These are phyloP conservation scores for Pythium phragmitis DNA, from an alignment of 352 stramenopile species.

Conservation along the genomic window DNA sequence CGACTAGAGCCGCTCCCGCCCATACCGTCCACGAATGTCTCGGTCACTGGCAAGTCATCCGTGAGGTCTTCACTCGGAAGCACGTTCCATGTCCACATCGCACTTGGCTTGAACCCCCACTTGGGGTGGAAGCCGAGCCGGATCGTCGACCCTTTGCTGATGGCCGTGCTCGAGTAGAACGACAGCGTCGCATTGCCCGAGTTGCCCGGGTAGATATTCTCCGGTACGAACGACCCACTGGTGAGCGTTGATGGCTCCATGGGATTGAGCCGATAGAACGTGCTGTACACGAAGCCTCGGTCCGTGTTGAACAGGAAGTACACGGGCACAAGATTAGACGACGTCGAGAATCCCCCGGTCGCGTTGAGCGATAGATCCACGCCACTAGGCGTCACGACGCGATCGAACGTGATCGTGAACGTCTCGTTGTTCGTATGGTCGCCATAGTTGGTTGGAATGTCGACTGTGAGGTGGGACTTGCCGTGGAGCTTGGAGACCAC, in stretches of 20 bases:
- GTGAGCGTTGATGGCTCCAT: constrained; percentile 47
- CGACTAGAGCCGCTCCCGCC: constrained; percentile 2
- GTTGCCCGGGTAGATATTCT: constrained; percentile 86
- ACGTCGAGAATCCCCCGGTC: constrained; percentile 45
- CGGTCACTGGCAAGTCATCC: background rate
- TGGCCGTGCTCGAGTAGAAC: constrained; percentile 70
- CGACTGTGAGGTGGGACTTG: constrained; percentile 63
- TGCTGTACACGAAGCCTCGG: constrained; percentile 67
- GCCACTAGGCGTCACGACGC: constrained; percentile 58
- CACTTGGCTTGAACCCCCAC: constrained; percentile 57
- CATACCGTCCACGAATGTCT: background rate
- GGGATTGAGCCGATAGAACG: constrained; percentile 58
- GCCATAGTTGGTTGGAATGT: constrained; percentile 47
- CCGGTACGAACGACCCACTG: constrained; percentile 73
- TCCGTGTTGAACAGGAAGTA: constrained; percentile 78
- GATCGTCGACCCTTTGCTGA: constrained; percentile 50
- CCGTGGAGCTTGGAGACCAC: constrained; percentile 44
- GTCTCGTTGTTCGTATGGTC: constrained; percentile 60
- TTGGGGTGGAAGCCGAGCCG: constrained; percentile 55
- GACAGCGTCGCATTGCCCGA: constrained; percentile 70
- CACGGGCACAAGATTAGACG: constrained; percentile 58
- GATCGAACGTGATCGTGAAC: constrained; percentile 68
- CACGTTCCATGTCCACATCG: constrained; percentile 54
- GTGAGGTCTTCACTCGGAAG: constrained; percentile 16
- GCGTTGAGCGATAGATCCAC: constrained; percentile 26